Conservation (phyloP, 306 rosid genomes). For the Cucurbita argyrosperma region DNA sequence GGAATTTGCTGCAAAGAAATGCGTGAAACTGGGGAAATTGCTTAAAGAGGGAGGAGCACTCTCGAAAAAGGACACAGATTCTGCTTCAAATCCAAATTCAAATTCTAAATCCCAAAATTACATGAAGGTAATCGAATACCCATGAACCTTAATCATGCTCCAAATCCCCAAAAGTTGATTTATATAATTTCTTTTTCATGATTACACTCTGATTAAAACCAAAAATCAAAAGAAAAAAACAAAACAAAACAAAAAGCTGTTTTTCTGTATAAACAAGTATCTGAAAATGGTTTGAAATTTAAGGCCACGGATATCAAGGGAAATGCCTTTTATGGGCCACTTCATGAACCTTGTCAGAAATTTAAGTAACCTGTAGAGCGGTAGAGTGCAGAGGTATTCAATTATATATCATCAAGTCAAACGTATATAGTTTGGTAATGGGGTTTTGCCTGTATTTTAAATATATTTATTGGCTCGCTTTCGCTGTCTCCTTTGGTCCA, state of each 20-base stretch:
- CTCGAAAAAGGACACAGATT: conserved; percentile 25
- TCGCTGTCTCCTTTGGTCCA: background rate
- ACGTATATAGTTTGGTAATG: background rate
- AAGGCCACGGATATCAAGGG: background rate
- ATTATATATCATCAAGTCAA: background rate
- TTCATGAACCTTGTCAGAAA: conserved; percentile 1
- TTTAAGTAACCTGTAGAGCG: background rate
- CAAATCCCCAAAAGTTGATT: background rate
- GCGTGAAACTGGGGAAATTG: conserved; percentile 60
- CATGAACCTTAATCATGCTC: background rate
- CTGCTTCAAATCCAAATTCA: conserved; percentile 16
- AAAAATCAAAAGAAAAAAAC: background rate
- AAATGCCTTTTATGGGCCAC: background rate
- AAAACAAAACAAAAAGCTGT: background rate
- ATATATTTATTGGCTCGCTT: background rate
- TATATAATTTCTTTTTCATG: background rate
- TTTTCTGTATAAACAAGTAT: background rate
- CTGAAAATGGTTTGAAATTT: background rate
- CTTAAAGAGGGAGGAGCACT: conserved; percentile 37
- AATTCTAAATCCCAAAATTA: conserved; percentile 14
- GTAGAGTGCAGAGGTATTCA: background rate
- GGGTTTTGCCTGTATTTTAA: background rate
- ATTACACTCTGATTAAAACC: background rate
- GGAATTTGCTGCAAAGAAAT: conserved; percentile 80
- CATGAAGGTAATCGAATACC: conserved; percentile 19